Percentiles rank a stretch among this genome's conserved stretches.
phyloP scores from a whole-genome alignment of 2,329 filamentous ascomycete genomes.

The Trichoderma sp. region DNA sequence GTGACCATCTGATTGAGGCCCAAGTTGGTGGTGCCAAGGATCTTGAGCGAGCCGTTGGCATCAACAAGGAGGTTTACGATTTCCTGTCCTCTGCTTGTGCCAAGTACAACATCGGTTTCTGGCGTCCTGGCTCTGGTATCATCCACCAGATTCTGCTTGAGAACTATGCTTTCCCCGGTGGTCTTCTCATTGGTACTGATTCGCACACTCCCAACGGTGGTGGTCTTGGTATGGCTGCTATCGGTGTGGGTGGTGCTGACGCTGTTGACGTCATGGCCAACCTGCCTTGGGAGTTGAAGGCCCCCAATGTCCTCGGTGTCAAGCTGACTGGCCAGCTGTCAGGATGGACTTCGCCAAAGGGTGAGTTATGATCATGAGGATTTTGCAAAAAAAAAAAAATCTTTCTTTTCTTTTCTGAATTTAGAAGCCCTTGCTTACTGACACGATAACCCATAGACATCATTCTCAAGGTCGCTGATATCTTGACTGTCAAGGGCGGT shows the following conservation, averaged over 20 bases:
- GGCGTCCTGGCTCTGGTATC: constrained; percentile 97
- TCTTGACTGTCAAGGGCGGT: constrained; percentile 96
- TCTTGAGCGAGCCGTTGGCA: constrained; percentile 83
- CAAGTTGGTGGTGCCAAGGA: constrained; percentile 93
- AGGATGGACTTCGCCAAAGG: constrained; percentile 93
- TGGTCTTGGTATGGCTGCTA: constrained; percentile 91
- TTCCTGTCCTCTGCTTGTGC: constrained; percentile 92
- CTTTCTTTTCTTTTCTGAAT: constrained; percentile 7
- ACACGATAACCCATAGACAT: constrained; percentile 62
- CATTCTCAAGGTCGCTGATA: constrained; percentile 95
- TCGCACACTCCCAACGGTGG: constrained; percentile 97
- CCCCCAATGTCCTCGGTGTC: constrained; percentile 94
- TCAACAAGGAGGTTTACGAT: constrained; percentile 99
- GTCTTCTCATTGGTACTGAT: constrained; percentile 95
- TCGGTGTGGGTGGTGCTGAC: constrained; percentile 97
- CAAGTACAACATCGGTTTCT: constrained; percentile 99
- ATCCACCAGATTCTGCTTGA: constrained; percentile 98
- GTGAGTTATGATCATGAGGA: constrained; percentile 48
- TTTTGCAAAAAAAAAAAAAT: no score
- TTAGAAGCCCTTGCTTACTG: neutral
- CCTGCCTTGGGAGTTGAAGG: constrained; percentile 97
- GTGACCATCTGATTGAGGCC: constrained; percentile 98
- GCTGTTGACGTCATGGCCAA: constrained; percentile 98
- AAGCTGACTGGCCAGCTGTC: constrained; percentile 86
- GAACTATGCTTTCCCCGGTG: constrained; percentile 99